A percentile compares a stretch with the other conserved stretches of the same genome.
Evolutionary conservation across 352 stramenopile genomes (phyloP).

Genomic region (Hyaloperonospora arabidopsidis): DNA sequence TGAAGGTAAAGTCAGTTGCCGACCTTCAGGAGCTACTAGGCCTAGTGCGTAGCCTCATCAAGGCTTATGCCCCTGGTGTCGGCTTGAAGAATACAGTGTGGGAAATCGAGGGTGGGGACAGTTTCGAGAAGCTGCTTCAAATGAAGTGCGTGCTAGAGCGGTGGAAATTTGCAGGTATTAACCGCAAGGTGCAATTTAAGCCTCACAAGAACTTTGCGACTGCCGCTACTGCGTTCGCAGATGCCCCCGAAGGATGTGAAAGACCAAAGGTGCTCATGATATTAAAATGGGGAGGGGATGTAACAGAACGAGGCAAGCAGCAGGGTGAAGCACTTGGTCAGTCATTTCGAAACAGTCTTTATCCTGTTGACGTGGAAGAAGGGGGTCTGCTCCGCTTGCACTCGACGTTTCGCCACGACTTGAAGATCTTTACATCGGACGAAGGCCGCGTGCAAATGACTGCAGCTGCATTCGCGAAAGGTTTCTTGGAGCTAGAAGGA

Average conservation of each 20-base stretch:
- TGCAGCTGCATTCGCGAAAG: constrained; percentile 98
- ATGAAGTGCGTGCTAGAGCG: constrained; percentile 95
- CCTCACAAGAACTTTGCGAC: constrained; percentile 56
- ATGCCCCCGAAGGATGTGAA: constrained; percentile 28
- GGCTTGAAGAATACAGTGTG: constrained; percentile 80
- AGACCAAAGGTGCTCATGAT: constrained; percentile 94
- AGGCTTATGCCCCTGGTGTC: constrained; percentile 67
- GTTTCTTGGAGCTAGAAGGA: constrained; percentile 97
- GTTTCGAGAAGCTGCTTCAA: constrained; percentile 90
- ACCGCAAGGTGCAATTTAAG: constrained; percentile 93
- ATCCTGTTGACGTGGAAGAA: constrained; percentile 86
- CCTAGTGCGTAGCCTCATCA: constrained; percentile 73
- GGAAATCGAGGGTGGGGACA: constrained; percentile 79
- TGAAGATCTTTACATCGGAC: constrained; percentile 99
- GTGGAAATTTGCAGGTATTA: constrained; percentile 96
- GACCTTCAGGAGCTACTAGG: constrained; percentile 79
- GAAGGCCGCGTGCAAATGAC: constrained; percentile 99
- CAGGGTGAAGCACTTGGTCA: constrained; percentile 94
- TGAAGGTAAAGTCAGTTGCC: constrained; percentile 77
- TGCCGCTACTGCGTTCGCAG: constrained; percentile 23
- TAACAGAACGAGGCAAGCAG: constrained; percentile 95
- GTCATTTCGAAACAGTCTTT: constrained; percentile 86
- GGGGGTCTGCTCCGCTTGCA: constrained; percentile 96
- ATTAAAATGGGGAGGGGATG: constrained; percentile 98
- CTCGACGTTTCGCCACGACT: constrained; percentile 98